Conservation (phyloP, 202 grass and related monocot species). For the Schoenoplectus triqueter region DNA sequence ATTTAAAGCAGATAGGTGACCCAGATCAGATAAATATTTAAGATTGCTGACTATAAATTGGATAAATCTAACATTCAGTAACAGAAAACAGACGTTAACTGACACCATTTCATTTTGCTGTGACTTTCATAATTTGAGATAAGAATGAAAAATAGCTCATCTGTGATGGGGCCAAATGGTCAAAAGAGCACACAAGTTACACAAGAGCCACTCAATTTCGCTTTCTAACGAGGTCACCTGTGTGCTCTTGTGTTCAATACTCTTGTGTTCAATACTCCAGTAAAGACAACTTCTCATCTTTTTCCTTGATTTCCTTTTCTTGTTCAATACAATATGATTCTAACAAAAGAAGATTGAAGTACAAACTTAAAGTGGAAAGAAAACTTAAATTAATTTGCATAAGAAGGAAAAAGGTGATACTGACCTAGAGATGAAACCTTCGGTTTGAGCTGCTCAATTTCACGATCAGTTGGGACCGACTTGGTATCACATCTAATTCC, state of each 20-base stretch:
- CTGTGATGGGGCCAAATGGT: neutral
- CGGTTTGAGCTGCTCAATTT: slow-evolving; percentile 58
- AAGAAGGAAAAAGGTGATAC: neutral
- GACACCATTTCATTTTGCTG: neutral
- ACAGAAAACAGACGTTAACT: neutral
- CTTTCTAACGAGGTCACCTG: slow-evolving; percentile 43
- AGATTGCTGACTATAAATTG: neutral
- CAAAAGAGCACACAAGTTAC: neutral
- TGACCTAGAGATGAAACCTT: slow-evolving; percentile 62
- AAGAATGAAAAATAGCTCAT: neutral
- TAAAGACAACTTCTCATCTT: slow-evolving; percentile 47
- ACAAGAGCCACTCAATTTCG: slow-evolving; percentile 37
- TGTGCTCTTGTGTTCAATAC: slow-evolving; percentile 45
- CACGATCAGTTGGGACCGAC: slow-evolving; percentile 3
- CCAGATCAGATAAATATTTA: neutral
- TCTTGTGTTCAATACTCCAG: slow-evolving; percentile 49
- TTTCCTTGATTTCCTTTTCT: slow-evolving; percentile 61
- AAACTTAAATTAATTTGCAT: slow-evolving; percentile 11
- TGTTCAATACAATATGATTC: slow-evolving; percentile 25
- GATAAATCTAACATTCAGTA: neutral
- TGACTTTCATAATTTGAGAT: neutral
- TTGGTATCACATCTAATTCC: slow-evolving; percentile 5
- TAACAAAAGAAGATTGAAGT: slow-evolving; percentile 30
- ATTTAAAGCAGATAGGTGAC: neutral
- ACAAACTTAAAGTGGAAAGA: neutral